Percentiles rank a stretch among this genome's conserved stretches.
These are phyloP conservation scores for Cordyceps farinosa DNA, from an alignment of 2,329 filamentous ascomycete genomes.

Conservation along the genomic window DNA sequence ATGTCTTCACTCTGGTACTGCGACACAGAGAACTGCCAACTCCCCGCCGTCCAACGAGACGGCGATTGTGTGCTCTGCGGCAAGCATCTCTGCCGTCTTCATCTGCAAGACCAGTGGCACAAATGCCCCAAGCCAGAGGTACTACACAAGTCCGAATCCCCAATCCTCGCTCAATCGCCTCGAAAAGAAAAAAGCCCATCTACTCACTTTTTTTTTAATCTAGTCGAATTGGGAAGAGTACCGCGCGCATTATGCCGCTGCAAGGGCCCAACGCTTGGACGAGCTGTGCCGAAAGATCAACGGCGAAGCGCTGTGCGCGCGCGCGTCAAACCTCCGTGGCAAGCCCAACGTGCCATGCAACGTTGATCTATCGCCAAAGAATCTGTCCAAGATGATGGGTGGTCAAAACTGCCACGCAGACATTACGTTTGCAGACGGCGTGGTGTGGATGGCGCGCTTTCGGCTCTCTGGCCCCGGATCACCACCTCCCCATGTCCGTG, in stretches of 20 bases:
- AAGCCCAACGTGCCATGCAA: slow-evolving; percentile 19
- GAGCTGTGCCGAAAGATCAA: slow-evolving; percentile 22
- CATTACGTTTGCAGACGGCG: slow-evolving; percentile 27
- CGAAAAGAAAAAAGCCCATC: slow-evolving; percentile 11
- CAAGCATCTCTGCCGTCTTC: slow-evolving; percentile 25
- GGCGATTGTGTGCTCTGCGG: slow-evolving; percentile 27
- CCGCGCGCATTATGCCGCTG: slow-evolving; percentile 20
- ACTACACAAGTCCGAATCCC: background rate
- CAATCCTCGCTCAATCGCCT: too few relatives aligned
- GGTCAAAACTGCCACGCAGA: slow-evolving; percentile 28
- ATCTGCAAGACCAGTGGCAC: slow-evolving; percentile 21
- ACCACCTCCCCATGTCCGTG: slow-evolving; percentile 24
- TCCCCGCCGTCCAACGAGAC: slow-evolving; percentile 24
- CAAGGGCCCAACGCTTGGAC: slow-evolving; percentile 21
- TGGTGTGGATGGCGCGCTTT: slow-evolving; percentile 27
- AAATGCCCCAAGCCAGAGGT: slow-evolving; percentile 21
- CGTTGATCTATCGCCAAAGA: slow-evolving; percentile 22
- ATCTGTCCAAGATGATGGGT: slow-evolving; percentile 26
- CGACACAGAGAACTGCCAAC: background rate
- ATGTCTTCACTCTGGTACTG: too few relatives aligned
- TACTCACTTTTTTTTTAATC: background rate
- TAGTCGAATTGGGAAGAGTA: slow-evolving; percentile 21
- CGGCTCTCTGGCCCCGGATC: slow-evolving; percentile 21
- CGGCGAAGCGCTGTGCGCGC: slow-evolving; percentile 20
- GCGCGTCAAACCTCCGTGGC: slow-evolving; percentile 20